Evolutionary conservation across 257 asterid genomes (phyloP), one percentile per base, ranked within the genome.

Genomic region (Fraxinus anomala): DNA sequence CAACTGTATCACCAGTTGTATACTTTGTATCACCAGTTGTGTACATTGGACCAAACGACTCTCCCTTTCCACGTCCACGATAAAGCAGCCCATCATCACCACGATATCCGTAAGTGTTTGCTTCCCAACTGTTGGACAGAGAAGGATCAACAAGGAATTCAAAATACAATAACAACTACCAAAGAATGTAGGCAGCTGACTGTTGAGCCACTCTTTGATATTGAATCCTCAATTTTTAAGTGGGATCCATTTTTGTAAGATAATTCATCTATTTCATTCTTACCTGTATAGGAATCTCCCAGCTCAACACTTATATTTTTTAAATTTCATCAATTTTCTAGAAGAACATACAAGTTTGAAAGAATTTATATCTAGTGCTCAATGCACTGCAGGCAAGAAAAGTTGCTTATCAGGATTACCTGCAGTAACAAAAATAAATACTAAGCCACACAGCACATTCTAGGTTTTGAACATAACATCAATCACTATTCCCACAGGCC

Each of bases 21-120:
- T 70, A 63, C 33, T 63, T 63, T 63, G 69, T 23, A 63, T 63
- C 69, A 63, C 9, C 97, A 26, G 94, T 85, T 49, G 97, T 82
- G 80, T 68, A 93, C 42, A 92, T 88, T 65, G 99, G 97, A 56
- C 98, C 98, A 85, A 96, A 96, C 8, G 88, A 24, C 65, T 93
- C 99, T 80, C 99, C 99, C 78, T 91, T 93, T 69, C 88, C 97
- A 47, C 88, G 94, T 54, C 99, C 99, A 77, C 90, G 97, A 80
- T 93, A 93, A 71, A 96, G 95, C 70, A 85, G 85, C 28, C 98
- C 98, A 82, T 93, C 97, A 81, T 91, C 98, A 47, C 97, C 98
- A 76, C 89, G 98, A 89, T 96, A 96, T 70, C 99, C 99, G 23
- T 77, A 93, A 82, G 95, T 96, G 85, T 93, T 93, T 69, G 96